Evolutionary conservation across 1,284 basidiomycete species (phyloP).

Genomic region (Mycena citricolor): DNA sequence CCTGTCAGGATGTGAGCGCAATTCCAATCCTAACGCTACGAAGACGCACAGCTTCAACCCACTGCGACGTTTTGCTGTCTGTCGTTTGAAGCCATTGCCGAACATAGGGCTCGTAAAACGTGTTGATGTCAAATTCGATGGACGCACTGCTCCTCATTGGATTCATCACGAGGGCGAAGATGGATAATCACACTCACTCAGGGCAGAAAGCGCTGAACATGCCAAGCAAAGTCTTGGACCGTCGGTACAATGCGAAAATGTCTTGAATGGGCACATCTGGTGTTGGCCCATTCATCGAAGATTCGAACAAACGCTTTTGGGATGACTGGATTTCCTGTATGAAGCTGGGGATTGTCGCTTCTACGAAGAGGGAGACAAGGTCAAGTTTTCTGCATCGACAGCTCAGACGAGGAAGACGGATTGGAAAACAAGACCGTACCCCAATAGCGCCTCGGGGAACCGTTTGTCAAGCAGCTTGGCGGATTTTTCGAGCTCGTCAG

Average conservation of each 20-base stretch:
- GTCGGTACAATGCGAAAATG: slow-evolving; percentile 82
- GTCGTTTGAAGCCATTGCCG: slow-evolving; percentile 89
- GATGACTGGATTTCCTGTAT: slow-evolving; percentile 75
- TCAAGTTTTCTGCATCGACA: slow-evolving; percentile 61
- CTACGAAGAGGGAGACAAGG: slow-evolving; percentile 75
- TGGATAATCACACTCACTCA: slow-evolving; percentile 47
- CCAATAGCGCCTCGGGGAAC: slow-evolving; percentile 80
- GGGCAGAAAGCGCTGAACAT: slow-evolving; percentile 85
- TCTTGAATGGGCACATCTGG: slow-evolving; percentile 85
- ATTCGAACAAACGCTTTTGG: slow-evolving; percentile 70
- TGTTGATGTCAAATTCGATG: slow-evolving; percentile 64
- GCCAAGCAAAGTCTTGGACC: slow-evolving; percentile 68
- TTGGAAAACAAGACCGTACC: slow-evolving; percentile 46
- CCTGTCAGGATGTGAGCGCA: slow-evolving; percentile 42
- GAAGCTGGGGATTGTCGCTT: slow-evolving; percentile 73
- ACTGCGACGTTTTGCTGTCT: slow-evolving; percentile 87
- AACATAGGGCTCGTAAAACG: slow-evolving; percentile 88
- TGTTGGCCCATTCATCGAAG: slow-evolving; percentile 76
- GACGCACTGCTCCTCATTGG: slow-evolving; percentile 42
- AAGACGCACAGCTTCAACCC: slow-evolving; percentile 83
- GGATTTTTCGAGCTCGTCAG: slow-evolving; percentile 85
- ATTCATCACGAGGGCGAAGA: slow-evolving; percentile 8
- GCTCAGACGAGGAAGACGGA: not conserved
- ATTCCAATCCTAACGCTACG: not conserved
- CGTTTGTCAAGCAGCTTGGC: slow-evolving; percentile 83